Conservation (phyloP, 495 filamentous ascomycete genomes). For the Penicillium steckii region DNA sequence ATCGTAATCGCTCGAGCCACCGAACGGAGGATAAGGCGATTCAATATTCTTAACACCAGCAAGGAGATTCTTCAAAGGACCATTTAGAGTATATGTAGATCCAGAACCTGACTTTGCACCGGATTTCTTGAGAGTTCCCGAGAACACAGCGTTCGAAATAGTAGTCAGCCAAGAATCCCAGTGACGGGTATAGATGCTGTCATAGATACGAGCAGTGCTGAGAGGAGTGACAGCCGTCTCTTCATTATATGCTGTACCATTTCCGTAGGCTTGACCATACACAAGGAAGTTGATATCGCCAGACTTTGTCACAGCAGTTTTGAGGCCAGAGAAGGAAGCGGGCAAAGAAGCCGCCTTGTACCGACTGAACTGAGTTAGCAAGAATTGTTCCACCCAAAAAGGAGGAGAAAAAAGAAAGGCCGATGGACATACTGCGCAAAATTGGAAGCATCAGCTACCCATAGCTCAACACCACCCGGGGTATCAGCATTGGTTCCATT, state of each 20-base stretch:
- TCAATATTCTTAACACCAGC: conserved; percentile 44
- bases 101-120: not conserved
- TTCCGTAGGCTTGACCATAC: conserved; percentile 57
- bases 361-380: conserved; percentile 23
- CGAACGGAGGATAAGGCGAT: conserved; percentile 43
- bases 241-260: conserved; percentile 61
- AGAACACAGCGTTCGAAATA: conserved; percentile 46
- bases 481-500: conserved; percentile 44
- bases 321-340: conserved; percentile 64
- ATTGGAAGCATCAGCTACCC: conserved; percentile 31
- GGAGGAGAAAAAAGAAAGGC: not conserved
- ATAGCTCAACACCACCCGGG: conserved; percentile 43
- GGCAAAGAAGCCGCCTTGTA: conserved; percentile 58
- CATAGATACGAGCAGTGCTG: conserved; percentile 65
- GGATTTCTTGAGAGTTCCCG: conserved; percentile 32
- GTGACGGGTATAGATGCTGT: conserved; percentile 70
- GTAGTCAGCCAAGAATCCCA: conserved; percentile 69
- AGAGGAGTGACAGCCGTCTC: conserved; percentile 53
- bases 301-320: conserved; percentile 53
- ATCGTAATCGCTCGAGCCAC: conserved; percentile 40
- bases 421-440: conserved; percentile 22
- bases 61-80: conserved; percentile 40
- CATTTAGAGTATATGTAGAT: conserved; percentile 12
- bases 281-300: conserved; percentile 60
- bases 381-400: no score